Evolutionary conservation across 148 eudicot species (phyloP), one percentile per base, ranked within the genome.

Genomic region (Rhododendron vialii): DNA sequence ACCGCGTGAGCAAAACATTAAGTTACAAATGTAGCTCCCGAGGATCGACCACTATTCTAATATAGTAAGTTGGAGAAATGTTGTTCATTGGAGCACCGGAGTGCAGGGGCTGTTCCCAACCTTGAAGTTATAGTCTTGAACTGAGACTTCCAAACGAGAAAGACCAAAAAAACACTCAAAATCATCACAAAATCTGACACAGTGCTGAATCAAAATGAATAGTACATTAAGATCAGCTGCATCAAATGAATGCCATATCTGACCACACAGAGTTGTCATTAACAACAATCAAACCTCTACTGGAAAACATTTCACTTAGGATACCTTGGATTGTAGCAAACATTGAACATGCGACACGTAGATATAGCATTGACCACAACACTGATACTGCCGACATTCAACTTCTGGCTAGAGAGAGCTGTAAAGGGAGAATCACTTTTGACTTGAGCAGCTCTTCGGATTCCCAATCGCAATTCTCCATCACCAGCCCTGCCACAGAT

Each of bases 251-350:
- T 15, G 55, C 3, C 17, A 47, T 36, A 17, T 4, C 81, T 41
- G 38, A 75, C 43, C 84, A 67, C n/a, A 12, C 2, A 81, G 33
- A 79, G 18, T 43, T 41, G 8, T 63, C 12, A 75, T 7, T 35
- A 4, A 3, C 35, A 67, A 71, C 7, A 17, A 38, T 33, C n/a
- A 59, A 59, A 53, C 18, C 26, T 80, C 41, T 20, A 24, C 28
- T 4, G 38, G 82, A 76, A 82, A 48, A 78, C 35, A 53, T 24
- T 57, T n/a, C 10, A 80, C 51, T 24, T 43, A 55, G 59, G 10
- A 74, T 92, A 95, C 99, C 99, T 94, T 87, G 98, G 99, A 82
- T 98, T 94, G 91, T 98, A 94, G 88, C 92, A 93, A 82, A 98
- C 85, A 76, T 74, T 91, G 86, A 98, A 98, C 48, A 88, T 88